Conservation (phyloP, 306 rosid species). For the Prunus mira region DNA sequence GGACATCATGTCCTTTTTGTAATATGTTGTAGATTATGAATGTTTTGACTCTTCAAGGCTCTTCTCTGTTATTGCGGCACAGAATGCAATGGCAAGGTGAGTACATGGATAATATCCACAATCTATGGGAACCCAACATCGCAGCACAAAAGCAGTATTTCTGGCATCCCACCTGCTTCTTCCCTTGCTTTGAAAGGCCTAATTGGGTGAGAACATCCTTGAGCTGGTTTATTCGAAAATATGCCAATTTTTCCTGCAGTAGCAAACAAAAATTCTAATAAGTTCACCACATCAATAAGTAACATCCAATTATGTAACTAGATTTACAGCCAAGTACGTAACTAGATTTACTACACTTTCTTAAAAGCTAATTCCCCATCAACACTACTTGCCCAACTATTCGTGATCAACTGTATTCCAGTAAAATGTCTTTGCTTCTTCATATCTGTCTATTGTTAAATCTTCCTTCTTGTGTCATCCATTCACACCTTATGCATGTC, state of each 20-base stretch:
- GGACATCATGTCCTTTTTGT: too few relatives aligned
- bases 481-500: background rate
- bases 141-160: too few relatives aligned
- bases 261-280: conserved; percentile 9
- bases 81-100: conserved; percentile 14
- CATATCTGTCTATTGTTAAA: background rate
- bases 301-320: background rate
- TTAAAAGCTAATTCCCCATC: background rate
- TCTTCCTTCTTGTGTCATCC: background rate
- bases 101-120: too few relatives aligned
- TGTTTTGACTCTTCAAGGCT: too few relatives aligned
- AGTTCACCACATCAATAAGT: background rate
- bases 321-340: background rate
- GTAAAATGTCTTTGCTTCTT: background rate
- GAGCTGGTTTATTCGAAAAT: conserved; percentile 89
- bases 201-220: conserved; percentile 84
- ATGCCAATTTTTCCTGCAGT: conserved; percentile 68
- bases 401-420: background rate
- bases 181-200: conserved; percentile 36
- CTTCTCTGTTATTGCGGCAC: too few relatives aligned
- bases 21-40: too few relatives aligned
- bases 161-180: too few relatives aligned
- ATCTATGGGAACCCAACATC: too few relatives aligned
- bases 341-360: background rate
- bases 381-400: background rate